Percentiles rank a stretch among this genome's conserved stretches.
phyloP scores from a whole-genome alignment of 768 basidiomycete species.

The Panaeolus cyanescens region DNA sequence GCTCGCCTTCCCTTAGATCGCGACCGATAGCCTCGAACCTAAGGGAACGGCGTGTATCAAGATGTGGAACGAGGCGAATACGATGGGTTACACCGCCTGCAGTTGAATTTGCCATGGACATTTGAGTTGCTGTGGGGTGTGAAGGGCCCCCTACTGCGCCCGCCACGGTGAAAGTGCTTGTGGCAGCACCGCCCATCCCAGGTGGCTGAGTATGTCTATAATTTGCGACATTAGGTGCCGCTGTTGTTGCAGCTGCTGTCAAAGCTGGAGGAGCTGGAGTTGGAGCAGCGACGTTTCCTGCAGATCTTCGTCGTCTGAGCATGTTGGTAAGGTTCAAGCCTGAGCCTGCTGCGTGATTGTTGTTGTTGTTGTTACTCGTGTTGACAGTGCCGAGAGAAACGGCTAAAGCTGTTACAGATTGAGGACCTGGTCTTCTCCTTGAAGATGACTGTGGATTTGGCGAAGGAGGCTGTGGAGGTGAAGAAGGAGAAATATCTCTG shows the following conservation, averaged over 20 bases:
- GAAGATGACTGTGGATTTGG: slow-evolving; percentile 25
- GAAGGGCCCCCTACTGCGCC: slow-evolving; percentile 9
- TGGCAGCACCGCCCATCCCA: not conserved
- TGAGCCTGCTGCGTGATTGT: slow-evolving; percentile 13
- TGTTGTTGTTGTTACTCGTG: slow-evolving; percentile 24
- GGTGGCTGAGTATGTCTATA: slow-evolving; percentile 12
- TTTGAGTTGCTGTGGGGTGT: slow-evolving; percentile 7
- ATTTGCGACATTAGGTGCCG: slow-evolving; percentile 19
- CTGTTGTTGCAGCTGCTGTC: slow-evolving; percentile 25
- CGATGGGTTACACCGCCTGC: slow-evolving; percentile 46
- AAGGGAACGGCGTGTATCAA: slow-evolving; percentile 86
- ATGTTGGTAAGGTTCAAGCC: slow-evolving; percentile 60
- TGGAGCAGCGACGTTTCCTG: slow-evolving; percentile 47
- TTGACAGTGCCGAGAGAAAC: slow-evolving; percentile 10
- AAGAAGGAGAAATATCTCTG: slow-evolving; percentile 48
- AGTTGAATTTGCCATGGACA: slow-evolving; percentile 6
- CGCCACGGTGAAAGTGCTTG: slow-evolving; percentile 8
- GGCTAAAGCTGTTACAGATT: slow-evolving; percentile 29
- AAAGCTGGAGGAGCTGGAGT: slow-evolving; percentile 22
- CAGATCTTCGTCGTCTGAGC: slow-evolving; percentile 68
- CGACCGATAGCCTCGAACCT: slow-evolving; percentile 92
- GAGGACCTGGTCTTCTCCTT: slow-evolving; percentile 34
- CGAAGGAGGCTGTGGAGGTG: slow-evolving; percentile 38
- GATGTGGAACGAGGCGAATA: slow-evolving; percentile 93
- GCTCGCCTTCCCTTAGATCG: slow-evolving; percentile 72